Base-by-base conservation (phyloP, 352 stramenopile species). In the Pythium aquatile region DNA sequence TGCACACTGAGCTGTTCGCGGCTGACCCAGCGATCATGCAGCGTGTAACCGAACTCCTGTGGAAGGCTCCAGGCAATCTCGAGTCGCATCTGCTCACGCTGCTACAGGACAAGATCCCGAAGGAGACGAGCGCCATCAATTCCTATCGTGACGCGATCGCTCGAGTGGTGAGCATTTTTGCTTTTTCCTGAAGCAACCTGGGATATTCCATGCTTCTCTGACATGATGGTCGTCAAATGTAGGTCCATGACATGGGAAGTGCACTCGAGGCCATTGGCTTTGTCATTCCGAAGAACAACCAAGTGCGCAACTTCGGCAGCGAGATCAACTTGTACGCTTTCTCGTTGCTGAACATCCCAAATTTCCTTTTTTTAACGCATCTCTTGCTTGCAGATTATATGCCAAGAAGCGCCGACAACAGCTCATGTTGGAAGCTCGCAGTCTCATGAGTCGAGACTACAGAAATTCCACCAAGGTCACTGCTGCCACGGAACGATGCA, bases 31-130 rank as follows among this genome's bases (percentile, higher is more conserved):
- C 81, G 55, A 63, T 90, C 24, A 90, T 90, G 79, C 62, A 72
- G 16, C 72, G 67, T 37, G 70, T 88, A 28, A 70, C 72, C 20
- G 79, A 79, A 14, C 69, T 85, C 5, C 62, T 93, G 44, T 93
- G 83, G 81, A 93, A 86, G 47, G 81, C 83, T 42, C 83, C 83
- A 20, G 81, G 81, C 6, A 88, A 88, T 59, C 66, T 93, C 8
- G 83, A 93, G 58, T 75, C 77, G 4, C 77, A 88, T 51, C 66
- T 93, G 37, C 77, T 87, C 55, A 76, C 76, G 33, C 35, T 88
- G 29, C 58, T 93, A 3, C 79, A 90, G 37, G 77, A 88, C 48
- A 85, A 82, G 35, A 90, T 93, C 33, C 83, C 83, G 0, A 81
- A 90, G 54, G 81, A 90, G 55, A 65, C 75, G 32, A 64, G 70